Conservation (phyloP, 192 early-diverging fungal species). For the Coemansia sp. region DNA sequence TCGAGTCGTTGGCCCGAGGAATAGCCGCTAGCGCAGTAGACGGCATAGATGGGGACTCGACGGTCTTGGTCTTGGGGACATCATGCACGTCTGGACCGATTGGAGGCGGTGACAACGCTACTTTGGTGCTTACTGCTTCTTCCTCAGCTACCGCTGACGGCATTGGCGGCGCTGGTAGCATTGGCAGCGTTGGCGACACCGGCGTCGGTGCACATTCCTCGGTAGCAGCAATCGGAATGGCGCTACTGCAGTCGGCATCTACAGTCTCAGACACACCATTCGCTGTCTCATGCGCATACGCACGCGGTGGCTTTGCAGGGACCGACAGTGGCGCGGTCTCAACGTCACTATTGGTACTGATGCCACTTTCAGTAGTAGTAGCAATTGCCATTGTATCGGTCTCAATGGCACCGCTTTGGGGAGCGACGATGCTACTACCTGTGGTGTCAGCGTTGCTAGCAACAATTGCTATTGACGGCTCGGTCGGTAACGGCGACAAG, state of each 20-base stretch:
- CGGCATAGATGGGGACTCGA: constrained; percentile 6
- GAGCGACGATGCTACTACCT: not conserved
- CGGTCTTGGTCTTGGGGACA: constrained; percentile 11
- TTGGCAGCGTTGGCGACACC: constrained; percentile 5
- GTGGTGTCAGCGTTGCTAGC: not conserved
- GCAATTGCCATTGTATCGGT: not conserved
- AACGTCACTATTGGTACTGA: not conserved
- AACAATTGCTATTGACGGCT: not conserved
- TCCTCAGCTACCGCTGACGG: not conserved
- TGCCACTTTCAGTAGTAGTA: not conserved
- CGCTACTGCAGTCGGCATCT: not conserved
- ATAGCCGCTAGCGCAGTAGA: constrained; percentile 23
- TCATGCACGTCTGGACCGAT: not conserved
- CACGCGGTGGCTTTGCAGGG: constrained; percentile 22
- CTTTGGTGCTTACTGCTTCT: constrained; percentile 5
- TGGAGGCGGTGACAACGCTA: not conserved
- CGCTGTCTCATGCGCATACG: not conserved
- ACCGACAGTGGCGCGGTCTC: constrained; percentile 5
- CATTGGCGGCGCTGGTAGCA: not conserved
- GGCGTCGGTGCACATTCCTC: not conserved
- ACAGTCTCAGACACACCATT: not conserved
- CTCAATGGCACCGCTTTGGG: not conserved
- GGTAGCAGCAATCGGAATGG: not conserved
- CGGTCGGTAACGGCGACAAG: not conserved
- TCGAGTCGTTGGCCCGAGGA: constrained; percentile 10